Evolutionary conservation across 2,329 filamentous ascomycete species (phyloP), one percentile per base, ranked within the genome.

Genomic region (Remersonia thermophila): DNA sequence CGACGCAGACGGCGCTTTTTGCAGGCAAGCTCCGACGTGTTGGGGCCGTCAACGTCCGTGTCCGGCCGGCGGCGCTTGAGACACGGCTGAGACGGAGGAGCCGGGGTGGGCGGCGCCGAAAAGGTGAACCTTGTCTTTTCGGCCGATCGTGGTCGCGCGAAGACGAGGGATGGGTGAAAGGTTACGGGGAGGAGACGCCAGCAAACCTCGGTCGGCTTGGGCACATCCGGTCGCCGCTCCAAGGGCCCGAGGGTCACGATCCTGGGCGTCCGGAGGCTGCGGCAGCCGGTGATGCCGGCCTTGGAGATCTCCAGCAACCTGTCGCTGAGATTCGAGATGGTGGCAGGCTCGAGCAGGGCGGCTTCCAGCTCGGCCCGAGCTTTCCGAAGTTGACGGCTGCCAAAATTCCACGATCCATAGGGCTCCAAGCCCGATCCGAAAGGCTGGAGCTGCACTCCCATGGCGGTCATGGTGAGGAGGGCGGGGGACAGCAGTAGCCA

Each of bases 1-100:
- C 73, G 60, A 1, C 76, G 67, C 3, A 83, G 58, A 3, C 80
- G 67, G 16, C 80, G 71, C 55, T 83, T 84, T 63, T 85, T 84
- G 51, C 59, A 65, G 51, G 62, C 52, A 39, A 73, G 45, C n/a
- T 45, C 48, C 18, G 61, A 61, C 1, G 68, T 71, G 46, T 65
- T 61, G 34, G 63, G 69, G 36, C 66, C 73, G 41, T 80, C 75
- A 30, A 80, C 69, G 44, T 81, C 76, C 26, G 70, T 65, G 2
- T 59, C 45, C 4, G 64, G 56, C 16, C 77, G 67, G 14, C 54
- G 50, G 23, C 76, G 67, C 49, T 78, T 78, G 34, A 55, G 43
- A 6, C 27, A 34, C 3, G 37, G 38, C 8, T 34, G 29, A 4
- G 35, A 35, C 4, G 18, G 32, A 17, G 34, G 4, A 14, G 31